phyloP scores from a whole-genome alignment of 768 basidiomycete genomes.

The Russula sp. region DNA sequence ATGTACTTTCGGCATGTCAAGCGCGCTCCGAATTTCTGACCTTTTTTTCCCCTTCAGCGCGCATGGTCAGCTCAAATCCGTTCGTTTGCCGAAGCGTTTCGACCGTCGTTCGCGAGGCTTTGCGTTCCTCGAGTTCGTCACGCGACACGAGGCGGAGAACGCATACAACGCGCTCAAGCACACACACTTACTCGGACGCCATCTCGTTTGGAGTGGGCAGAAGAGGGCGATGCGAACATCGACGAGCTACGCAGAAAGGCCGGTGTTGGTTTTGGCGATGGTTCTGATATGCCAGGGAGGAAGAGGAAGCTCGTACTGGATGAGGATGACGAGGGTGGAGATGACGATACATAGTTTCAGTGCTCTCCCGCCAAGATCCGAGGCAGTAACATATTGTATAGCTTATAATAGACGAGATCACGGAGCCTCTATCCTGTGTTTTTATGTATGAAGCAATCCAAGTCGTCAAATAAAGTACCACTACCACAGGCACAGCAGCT shows the following conservation, averaged over 20 bases:
- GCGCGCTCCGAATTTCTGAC: conserved; percentile 1
- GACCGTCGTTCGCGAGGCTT: conserved; percentile 88
- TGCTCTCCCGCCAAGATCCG: not conserved
- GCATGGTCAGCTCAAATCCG: conserved; percentile 91
- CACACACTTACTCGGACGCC: conserved; percentile 93
- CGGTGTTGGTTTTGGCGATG: conserved; percentile 70
- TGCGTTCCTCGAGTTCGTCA: conserved; percentile 93
- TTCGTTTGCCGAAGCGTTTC: conserved; percentile 90
- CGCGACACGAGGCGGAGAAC: conserved; percentile 84
- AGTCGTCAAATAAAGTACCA: not conserved
- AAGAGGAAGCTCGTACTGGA: conserved; percentile 69
- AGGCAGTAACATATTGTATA: not conserved
- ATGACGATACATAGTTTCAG: conserved; percentile 32
- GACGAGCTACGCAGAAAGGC: conserved; percentile 75
- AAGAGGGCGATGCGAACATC: conserved; percentile 72
- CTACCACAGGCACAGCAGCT: not conserved
- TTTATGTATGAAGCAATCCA: not conserved
- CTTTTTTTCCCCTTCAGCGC: conserved; percentile 47
- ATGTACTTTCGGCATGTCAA: conserved; percentile 32
- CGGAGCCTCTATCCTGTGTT: not conserved
- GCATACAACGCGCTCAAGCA: conserved; percentile 85
- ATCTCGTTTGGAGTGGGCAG: conserved; percentile 95
- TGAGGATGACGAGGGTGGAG: conserved; percentile 37
- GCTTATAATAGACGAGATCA: conserved; percentile 3
- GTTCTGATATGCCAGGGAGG: conserved; percentile 65